Conservation (phyloP, 1,284 basidiomycete genomes). For the Cryptococcus floricola region DNA sequence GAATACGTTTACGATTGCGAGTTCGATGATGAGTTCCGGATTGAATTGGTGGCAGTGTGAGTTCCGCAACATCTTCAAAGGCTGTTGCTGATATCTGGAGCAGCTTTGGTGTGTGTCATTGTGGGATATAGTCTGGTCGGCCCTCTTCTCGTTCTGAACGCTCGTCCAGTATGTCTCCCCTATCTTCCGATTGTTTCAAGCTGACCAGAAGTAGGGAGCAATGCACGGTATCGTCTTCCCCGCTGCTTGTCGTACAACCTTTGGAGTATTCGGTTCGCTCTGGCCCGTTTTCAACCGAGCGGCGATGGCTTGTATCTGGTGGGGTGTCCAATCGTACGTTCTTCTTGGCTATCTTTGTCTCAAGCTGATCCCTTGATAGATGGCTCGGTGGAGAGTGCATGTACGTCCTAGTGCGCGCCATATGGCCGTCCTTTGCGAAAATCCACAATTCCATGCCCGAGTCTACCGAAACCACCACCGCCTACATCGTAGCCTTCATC, state of each 20-base stretch:
- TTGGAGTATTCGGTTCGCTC: conserved; percentile 64
- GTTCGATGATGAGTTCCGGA: conserved; percentile 67
- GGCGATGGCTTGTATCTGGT: conserved; percentile 60
- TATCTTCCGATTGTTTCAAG: neutral
- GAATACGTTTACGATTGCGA: conserved; percentile 60
- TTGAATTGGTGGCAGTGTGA: conserved; percentile 57
- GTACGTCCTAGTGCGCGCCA: conserved; percentile 65
- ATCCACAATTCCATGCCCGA: conserved; percentile 67
- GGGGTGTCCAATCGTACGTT: conserved; percentile 60
- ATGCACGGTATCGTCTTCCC: conserved; percentile 78
- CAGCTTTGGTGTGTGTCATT: conserved; percentile 59
- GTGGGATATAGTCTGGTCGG: conserved; percentile 69
- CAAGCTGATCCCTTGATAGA: conserved; percentile 35
- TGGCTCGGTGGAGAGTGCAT: conserved; percentile 68
- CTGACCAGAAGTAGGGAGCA: conserved; percentile 45
- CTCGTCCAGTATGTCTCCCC: conserved; percentile 59
- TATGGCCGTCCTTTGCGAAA: conserved; percentile 65
- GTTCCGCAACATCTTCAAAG: neutral
- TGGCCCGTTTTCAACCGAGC: conserved; percentile 76
- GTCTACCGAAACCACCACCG: conserved; percentile 52
- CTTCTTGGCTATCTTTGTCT: too few species aligned
- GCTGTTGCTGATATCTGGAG: neutral
- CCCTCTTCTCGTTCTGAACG: conserved; percentile 72
- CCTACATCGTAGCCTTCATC: conserved; percentile 65
- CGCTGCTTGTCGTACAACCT: conserved; percentile 67